These are phyloP conservation scores for Plasmodium berghei DNA, from an alignment of 169 alveolate species.

Conservation along the genomic window DNA sequence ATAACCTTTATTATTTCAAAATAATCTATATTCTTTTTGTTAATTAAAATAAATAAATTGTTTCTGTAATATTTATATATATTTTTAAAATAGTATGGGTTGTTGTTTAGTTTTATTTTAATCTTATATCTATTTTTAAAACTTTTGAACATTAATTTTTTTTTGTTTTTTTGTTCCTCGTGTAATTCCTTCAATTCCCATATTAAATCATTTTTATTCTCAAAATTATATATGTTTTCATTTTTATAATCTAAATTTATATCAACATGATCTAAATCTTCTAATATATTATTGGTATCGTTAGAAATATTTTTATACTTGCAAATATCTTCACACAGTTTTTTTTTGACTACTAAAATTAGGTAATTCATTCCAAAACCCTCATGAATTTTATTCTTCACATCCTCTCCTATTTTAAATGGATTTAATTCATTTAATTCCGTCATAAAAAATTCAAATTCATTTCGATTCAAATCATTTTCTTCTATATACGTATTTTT, in stretches of 20 bases:
- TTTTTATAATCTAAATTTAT: not conserved
- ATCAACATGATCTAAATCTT: not conserved
- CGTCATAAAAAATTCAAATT: slow-evolving; percentile 24
- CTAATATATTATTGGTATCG: not conserved
- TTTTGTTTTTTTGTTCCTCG: not conserved
- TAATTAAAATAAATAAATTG: slow-evolving; percentile 14
- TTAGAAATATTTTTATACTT: not conserved
- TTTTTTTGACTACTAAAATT: slow-evolving; percentile 11
- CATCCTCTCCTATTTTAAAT: slow-evolving; percentile 16
- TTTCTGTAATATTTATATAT: slow-evolving; percentile 22
- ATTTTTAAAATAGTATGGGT: slow-evolving; percentile 44
- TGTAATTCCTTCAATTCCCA: not conserved
- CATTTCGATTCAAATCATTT: slow-evolving; percentile 13
- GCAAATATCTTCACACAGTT: not conserved
- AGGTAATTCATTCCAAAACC: slow-evolving; percentile 15
- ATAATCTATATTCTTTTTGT: slow-evolving; percentile 45
- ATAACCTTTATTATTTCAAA: slow-evolving; percentile 31
- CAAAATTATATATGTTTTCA: not conserved
- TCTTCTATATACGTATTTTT: slow-evolving; percentile 32
- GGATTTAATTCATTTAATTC: slow-evolving; percentile 58
- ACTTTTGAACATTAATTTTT: too few relatives aligned
- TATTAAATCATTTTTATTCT: not conserved
- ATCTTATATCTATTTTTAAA: not conserved
- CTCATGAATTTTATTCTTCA: slow-evolving; percentile 20
- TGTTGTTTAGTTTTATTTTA: slow-evolving; percentile 27